Percentiles rank a stretch among this genome's conserved stretches.
Evolutionary conservation across 345 rosid genomes (phyloP).

Genomic region (Clarkia xantiana): DNA sequence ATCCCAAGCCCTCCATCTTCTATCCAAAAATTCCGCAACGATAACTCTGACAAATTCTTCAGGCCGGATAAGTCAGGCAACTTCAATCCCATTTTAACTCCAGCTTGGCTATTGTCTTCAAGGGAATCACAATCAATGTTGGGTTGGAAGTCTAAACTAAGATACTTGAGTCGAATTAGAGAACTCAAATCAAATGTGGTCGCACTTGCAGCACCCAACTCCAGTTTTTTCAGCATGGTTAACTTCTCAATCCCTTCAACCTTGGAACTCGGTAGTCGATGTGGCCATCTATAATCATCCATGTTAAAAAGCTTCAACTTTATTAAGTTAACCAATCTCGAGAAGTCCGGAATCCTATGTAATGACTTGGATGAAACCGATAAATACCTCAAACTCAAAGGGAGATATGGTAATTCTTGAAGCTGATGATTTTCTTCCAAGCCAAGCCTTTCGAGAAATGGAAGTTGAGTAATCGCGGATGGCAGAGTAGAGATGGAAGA

Average conservation of each 20-base stretch:
- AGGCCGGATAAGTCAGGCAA: background rate
- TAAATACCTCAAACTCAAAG: slow-evolving; percentile 4
- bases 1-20: background rate
- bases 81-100: no score
- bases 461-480: slow-evolving; percentile 2
- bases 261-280: background rate
- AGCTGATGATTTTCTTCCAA: slow-evolving; percentile 4
- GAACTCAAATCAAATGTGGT: slow-evolving; percentile 1
- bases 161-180: background rate
- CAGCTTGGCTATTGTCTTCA: no score
- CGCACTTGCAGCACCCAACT: background rate
- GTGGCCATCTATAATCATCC: background rate
- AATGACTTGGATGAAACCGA: background rate
- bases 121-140: no score
- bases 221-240: background rate
- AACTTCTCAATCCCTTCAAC: slow-evolving; percentile 4
- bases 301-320: background rate
- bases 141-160: background rate
- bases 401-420: background rate
- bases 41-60: background rate
- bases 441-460: background rate
- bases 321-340: background rate
- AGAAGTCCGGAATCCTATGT: slow-evolving; percentile 6
- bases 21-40: background rate
- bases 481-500: background rate